A percentile compares a stretch with the other conserved stretches of the same genome.
These are phyloP conservation scores for Forsythia viridissima DNA, from an alignment of 257 asterid species.

Conservation along the genomic window DNA sequence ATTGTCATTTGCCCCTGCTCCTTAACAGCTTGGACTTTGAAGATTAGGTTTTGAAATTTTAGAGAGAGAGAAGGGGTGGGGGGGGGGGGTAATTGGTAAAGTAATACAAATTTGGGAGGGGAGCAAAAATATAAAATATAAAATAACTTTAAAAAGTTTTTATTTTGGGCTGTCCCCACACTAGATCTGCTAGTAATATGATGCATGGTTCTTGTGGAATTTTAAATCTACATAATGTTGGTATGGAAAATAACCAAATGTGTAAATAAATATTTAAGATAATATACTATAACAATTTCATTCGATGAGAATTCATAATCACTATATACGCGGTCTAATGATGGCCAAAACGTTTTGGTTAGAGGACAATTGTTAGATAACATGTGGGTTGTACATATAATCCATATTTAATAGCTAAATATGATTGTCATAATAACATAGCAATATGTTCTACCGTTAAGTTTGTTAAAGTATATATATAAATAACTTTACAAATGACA, in stretches of 20 bases:
- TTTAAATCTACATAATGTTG: background rate
- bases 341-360: background rate
- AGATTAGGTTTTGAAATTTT: too few species aligned
- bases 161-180: too few species aligned
- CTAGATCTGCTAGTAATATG: too few species aligned
- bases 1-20: too few species aligned
- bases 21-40: too few species aligned
- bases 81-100: too few species aligned
- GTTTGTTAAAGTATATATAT: background rate
- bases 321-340: background rate
- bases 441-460: background rate
- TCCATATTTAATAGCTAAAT: background rate
- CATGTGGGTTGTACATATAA: background rate
- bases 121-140: too few species aligned
- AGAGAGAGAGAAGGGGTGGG: too few species aligned
- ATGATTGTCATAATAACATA: background rate
- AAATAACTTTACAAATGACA: conserved; percentile 5
- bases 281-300: too few species aligned
- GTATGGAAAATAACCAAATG: background rate
- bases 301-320: background rate
- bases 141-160: too few species aligned
- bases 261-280: background rate
- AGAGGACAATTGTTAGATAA: background rate
- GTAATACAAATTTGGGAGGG: too few species aligned
- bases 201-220: background rate